Conservation (phyloP, 2,329 filamentous ascomycete genomes). For the Penicillium brasilianum region DNA sequence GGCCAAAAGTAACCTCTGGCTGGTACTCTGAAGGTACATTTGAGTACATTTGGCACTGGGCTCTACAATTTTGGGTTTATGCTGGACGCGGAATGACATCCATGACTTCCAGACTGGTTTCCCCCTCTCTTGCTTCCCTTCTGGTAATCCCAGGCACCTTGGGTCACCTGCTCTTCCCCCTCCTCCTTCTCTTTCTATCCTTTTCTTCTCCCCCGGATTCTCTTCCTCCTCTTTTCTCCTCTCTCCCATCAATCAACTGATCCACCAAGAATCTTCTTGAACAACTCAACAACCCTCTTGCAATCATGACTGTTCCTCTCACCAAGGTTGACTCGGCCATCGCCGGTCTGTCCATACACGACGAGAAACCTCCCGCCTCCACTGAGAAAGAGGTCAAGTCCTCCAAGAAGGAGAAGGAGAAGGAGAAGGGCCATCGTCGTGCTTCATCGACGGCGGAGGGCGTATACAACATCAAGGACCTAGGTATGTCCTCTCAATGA, state of each 20-base stretch:
- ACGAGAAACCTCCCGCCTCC: conserved; percentile 56
- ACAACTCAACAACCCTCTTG: neutral
- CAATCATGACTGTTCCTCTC: conserved; percentile 67
- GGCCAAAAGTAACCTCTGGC: neutral
- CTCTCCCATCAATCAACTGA: conserved; percentile 14
- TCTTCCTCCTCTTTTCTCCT: conserved; percentile 11
- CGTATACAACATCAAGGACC: conserved; percentile 81
- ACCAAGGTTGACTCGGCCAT: conserved; percentile 92
- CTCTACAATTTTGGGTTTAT: conserved; percentile 9
- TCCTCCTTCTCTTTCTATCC: conserved; percentile 17
- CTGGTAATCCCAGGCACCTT: conserved; percentile 17
- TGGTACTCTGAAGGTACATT: neutral
- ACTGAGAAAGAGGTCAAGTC: conserved; percentile 38
- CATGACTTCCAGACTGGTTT: conserved; percentile 24
- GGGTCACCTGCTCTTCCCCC: conserved; percentile 40
- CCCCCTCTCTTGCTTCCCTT: conserved; percentile 4
- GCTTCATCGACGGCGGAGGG: conserved; percentile 74
- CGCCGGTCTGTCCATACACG: conserved; percentile 73
- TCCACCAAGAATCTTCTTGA: conserved; percentile 8
- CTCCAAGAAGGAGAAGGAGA: conserved; percentile 65
- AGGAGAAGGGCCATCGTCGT: conserved; percentile 63
- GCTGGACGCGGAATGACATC: conserved; percentile 28
- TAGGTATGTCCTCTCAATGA: conserved; percentile 64
- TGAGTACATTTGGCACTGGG: neutral
- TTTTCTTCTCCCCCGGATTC: conserved; percentile 16